Percentiles rank a stretch among this genome's conserved stretches.
Evolutionary conservation across 148 eudicot species (phyloP).

Genomic region (Spergularia marina): DNA sequence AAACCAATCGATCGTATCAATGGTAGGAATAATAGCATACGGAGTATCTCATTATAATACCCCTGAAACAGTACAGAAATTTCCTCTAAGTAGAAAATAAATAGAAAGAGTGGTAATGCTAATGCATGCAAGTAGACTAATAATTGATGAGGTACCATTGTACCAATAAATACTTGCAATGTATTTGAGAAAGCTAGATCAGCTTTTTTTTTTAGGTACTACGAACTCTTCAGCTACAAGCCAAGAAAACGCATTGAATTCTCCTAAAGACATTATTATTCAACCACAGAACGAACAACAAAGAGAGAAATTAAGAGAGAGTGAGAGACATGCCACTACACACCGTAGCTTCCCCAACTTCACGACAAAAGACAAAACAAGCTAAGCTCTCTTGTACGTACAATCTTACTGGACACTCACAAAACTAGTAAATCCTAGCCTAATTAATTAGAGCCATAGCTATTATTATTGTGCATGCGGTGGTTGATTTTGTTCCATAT

Average conservation of each 20-base stretch:
- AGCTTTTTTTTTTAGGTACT: slow-evolving; percentile 45
- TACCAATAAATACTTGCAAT: slow-evolving; percentile 51
- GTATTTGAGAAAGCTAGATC: slow-evolving; percentile 51
- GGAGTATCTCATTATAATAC: background rate
- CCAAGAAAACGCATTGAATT: slow-evolving; percentile 46
- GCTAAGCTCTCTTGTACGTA: background rate
- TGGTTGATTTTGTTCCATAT: too few relatives aligned
- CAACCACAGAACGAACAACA: slow-evolving; percentile 27
- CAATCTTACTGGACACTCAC: background rate
- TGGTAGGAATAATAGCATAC: background rate
- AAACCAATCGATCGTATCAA: background rate
- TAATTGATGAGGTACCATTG: slow-evolving; percentile 49
- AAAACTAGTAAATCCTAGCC: background rate
- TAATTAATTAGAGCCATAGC: background rate
- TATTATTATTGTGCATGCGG: too few relatives aligned
- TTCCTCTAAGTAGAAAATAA: slow-evolving; percentile 5
- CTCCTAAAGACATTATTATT: slow-evolving; percentile 32
- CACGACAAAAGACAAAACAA: background rate
- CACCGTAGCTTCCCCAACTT: background rate
- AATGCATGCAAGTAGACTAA: slow-evolving; percentile 22
- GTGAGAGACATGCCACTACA: background rate
- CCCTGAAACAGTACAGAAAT: background rate
- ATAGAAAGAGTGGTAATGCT: slow-evolving; percentile 1
- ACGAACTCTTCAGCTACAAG: slow-evolving; percentile 49
- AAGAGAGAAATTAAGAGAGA: background rate